Conservation (phyloP, 1,284 basidiomycete genomes). For the Trichosporon sp. region DNA sequence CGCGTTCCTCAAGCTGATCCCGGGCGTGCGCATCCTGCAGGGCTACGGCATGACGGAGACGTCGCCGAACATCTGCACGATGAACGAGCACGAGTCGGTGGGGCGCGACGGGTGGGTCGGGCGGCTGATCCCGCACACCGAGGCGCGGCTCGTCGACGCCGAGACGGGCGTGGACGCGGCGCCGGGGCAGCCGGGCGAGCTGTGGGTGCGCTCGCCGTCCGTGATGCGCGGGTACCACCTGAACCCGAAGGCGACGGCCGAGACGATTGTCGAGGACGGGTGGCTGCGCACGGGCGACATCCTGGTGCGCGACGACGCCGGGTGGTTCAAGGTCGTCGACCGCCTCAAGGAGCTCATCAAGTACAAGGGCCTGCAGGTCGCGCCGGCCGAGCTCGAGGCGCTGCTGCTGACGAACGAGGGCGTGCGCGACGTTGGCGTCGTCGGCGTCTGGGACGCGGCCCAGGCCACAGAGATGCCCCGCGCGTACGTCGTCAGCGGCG, state of each 20-base stretch:
- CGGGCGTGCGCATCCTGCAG: conserved; percentile 36
- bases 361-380: conserved; percentile 62
- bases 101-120: conserved; percentile 63
- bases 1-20: conserved; percentile 28
- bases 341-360: conserved; percentile 74
- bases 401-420: conserved; percentile 67
- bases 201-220: conserved; percentile 71
- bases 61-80: conserved; percentile 40
- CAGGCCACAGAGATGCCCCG: conserved; percentile 58
- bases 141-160: conserved; percentile 63
- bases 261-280: conserved; percentile 57
- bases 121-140: conserved; percentile 67
- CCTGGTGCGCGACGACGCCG: conserved; percentile 60
- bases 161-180: conserved; percentile 48
- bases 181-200: conserved; percentile 64
- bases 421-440: conserved; percentile 65
- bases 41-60: conserved; percentile 53
- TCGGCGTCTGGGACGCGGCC: conserved; percentile 60
- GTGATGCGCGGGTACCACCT: conserved; percentile 71
- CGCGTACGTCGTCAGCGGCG: conserved; percentile 2
- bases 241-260: conserved; percentile 62
- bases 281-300: conserved; percentile 86
- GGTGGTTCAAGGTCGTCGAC: conserved; percentile 51
- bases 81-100: conserved; percentile 33
- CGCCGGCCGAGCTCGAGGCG: conserved; percentile 75